Evolutionary conservation across 2,329 filamentous ascomycete species (phyloP), one percentile per base, ranked within the genome.

Genomic region (Colletotrichum australisinense): DNA sequence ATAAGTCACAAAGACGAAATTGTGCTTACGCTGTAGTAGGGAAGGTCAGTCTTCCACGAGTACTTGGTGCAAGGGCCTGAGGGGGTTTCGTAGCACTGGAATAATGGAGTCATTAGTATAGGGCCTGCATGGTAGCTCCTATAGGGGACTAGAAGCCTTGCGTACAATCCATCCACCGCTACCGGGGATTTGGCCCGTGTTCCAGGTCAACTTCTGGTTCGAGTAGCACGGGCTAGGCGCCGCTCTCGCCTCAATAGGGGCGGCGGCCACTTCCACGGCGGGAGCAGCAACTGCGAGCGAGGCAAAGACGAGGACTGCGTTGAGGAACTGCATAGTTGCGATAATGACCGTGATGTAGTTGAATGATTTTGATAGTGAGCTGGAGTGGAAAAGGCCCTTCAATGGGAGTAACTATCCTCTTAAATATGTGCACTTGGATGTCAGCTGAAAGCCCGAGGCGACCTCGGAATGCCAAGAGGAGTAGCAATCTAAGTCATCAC

Each of bases 101-200:
- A 35, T 12, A n/a, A 24, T 7, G 26, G 22, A 49, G 12, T 32
- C 1, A 26, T 67, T 11, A 67, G 53, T 24, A 52, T 6, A 42
- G 11, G 32, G 32, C 11, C 32, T 5, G 32, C 9, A 5, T 12
- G 4, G 11, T 35, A 35, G 32, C 32, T 35, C 4, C 32, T 35
- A 5, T 12, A 35, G 32, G 32, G 11, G 32, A 35, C 11, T 12
- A 11, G 32, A 35, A 35, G 32, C 38, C 38, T 0, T 19, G 24
- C 63, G n/a, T 58, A 67, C 63, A 46, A 12, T 22, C 63, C 63
- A 67, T 49, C 64, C 64, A 1, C 64, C 64, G 49, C 24, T n/a
- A 24, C 32, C 52, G 1, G 12, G n/a, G 24, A 38, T 24, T 7
- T 57, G 22, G 53, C 64, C 64, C 16, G 64, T 67, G 64, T 67